Base-by-base conservation (phyloP, 768 basidiomycete species). In the Cystobasidium onofrii region DNA sequence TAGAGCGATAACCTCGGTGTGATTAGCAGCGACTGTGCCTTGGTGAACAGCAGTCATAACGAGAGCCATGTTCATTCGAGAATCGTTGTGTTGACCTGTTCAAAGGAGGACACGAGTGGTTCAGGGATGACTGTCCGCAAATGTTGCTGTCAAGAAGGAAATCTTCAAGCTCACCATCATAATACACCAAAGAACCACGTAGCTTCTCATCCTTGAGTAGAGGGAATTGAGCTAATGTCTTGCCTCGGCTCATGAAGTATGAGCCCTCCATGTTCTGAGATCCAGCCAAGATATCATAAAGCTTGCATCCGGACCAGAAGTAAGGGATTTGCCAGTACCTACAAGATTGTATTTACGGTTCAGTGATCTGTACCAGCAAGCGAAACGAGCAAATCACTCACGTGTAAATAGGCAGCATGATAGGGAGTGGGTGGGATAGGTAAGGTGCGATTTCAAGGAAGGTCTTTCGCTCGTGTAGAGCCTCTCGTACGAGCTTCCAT, bases 321-420 rank as follows among this genome's bases (percentile, higher is more conserved):
- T 98, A 99, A 0, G 95, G 95, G 17, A 97, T 85, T 79, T 97
- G 93, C 93, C 94, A 98, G 81, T 92, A 94, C 75, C 89, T 90
- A 46, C 41, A 36, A 4, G 43, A 25, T 36, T 39, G 15, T 15
- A 39, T 15, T n/a, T 6, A 39, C 39, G 6, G 39, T 39, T 55
- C n/a, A n/a, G n/a, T n/a, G n/a, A n/a, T n/a, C n/a, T n/a, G n/a
- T n/a, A n/a, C n/a, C n/a, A n/a, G n/a, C n/a, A n/a, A n/a, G n/a
- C n/a, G n/a, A n/a, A n/a, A n/a, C n/a, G 36, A 23, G 34, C 64
- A 39, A 34, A 18, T 50, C 23, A 79, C 86, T 34, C 74, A 90
- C 87, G 91, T 95, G 86, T 99, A 97, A 62, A 98, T 86, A 6
- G 95, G 95, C 18, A 98, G 84, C 88, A 99, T 95, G 82, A 99